Evolutionary conservation across 176 grass and related monocot species (phyloP).

Genomic region (Puya raimondii): DNA sequence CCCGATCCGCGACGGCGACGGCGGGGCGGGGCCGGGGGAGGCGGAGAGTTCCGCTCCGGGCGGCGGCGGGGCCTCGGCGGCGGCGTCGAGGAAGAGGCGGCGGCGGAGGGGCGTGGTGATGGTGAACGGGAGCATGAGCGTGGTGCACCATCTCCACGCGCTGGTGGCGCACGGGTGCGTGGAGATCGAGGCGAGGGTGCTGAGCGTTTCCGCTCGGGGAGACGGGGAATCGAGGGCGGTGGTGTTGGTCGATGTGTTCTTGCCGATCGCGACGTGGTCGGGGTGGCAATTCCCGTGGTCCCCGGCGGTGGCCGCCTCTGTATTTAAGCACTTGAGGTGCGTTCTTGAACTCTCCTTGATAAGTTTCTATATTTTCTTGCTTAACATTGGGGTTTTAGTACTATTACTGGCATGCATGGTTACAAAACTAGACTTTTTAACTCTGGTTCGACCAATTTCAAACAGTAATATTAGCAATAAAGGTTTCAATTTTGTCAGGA

Average conservation of each 20-base stretch:
- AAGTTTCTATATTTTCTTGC: not conserved
- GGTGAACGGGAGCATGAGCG: slow-evolving; percentile 33
- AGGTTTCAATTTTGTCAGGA: too few species aligned
- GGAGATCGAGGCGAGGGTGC: slow-evolving; percentile 37
- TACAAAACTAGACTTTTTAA: too few species aligned
- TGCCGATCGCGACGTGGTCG: slow-evolving; percentile 52
- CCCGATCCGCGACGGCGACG: slow-evolving; percentile 17
- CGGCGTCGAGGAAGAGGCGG: slow-evolving; percentile 19
- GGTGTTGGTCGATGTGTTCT: slow-evolving; percentile 64
- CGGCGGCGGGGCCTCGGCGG: not conserved
- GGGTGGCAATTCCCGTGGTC: slow-evolving; percentile 71
- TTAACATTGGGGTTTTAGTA: not conserved
- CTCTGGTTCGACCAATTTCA: too few species aligned
- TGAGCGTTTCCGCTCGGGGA: slow-evolving; percentile 30
- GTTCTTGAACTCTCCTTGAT: not conserved
- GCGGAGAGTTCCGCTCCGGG: not conserved
- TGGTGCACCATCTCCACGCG: slow-evolving; percentile 41
- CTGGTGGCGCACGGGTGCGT: slow-evolving; percentile 37
- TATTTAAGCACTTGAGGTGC: slow-evolving; percentile 83
- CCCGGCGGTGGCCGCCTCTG: slow-evolving; percentile 26
- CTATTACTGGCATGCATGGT: too few species aligned
- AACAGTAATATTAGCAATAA: too few species aligned
- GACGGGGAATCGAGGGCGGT: slow-evolving; percentile 38
- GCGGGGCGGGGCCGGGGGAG: not conserved
- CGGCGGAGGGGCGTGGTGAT: slow-evolving; percentile 9